Base-by-base conservation (phyloP, 768 basidiomycete genomes). In the Serpula lacrymans region DNA sequence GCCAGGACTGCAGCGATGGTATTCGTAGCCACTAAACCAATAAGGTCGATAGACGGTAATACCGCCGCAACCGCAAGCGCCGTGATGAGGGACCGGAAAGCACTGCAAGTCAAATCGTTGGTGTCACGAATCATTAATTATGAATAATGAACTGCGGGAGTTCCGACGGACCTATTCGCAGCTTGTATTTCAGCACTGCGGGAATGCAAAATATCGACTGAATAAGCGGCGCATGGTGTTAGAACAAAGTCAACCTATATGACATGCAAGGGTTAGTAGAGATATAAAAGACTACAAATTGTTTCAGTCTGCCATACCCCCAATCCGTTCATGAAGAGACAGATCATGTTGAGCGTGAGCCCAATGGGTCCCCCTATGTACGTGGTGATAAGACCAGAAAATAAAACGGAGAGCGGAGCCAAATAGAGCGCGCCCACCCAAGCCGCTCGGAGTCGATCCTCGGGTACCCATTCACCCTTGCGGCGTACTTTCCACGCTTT, bases 181-280 rank as follows among this genome's bases (percentile, higher is more conserved):
- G 80, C 82, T 58, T 73, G 68, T n/a, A 70, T 67, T 51, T 86
- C 82, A 3, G 83, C 80, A 46, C 83, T 84, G 16, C 71, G 68
- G 20, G 65, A 53, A 25, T 77, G 81, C 58, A 85, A 47, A 10
- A 84, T 58, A 45, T 86, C 84, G 4, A 84, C 71, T 21, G 62
- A 58, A 46, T 84, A 84, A 4, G 82, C 68, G 8, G 74, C 67
- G 13, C 65, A 64, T 0, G 82, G 81, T 6, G 71, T 70, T 27
- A 84, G 61, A 9, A 75, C 71, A 33, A 77, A 51, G 48, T 84
- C 75, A 13, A 78, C 70, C 82, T 84, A 32, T 23, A 3, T 28
- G 23, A 45, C n/a, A 10, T 4, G 22, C 23, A 5, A 31, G 8
- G 35, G 8, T 14, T 4, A 10, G 8, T 11, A 9, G 24, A 18